Conservation (phyloP, 192 early-diverging fungal species). For the Diversispora eburnea region DNA sequence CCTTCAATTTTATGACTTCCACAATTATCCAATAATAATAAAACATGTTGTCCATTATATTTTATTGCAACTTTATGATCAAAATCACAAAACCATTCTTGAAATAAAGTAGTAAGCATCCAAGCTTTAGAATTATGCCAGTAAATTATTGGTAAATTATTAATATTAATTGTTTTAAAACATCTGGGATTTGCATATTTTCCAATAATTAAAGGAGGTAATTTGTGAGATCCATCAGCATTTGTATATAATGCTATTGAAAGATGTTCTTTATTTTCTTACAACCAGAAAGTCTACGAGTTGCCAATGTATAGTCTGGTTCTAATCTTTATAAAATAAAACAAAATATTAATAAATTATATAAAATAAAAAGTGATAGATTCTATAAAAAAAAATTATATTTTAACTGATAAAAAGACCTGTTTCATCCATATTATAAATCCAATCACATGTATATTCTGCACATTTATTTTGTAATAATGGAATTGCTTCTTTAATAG, state of each 20-base stretch:
- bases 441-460: constrained; percentile 1
- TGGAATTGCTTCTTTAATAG: not conserved
- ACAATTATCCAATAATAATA: constrained; percentile 28
- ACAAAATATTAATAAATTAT: not conserved
- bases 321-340: not conserved
- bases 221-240: constrained; percentile 7
- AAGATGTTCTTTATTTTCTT: too few relatives aligned
- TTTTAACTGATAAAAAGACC: constrained; percentile 20
- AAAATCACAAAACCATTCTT: constrained; percentile 21
- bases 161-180: constrained; percentile 19
- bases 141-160: constrained; percentile 15
- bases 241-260: constrained; percentile 21
- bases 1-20: constrained; percentile 4
- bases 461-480: constrained; percentile 17
- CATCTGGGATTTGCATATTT: constrained; percentile 23
- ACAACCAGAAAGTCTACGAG: too few relatives aligned
- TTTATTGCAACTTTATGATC: constrained; percentile 28
- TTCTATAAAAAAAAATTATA: not conserved
- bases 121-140: constrained; percentile 7
- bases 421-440: constrained; percentile 28
- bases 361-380: constrained; percentile 23
- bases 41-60: constrained; percentile 1
- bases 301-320: not conserved
- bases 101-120: constrained; percentile 21
- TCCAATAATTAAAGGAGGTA: constrained; percentile 17